Percentiles rank a stretch among this genome's conserved stretches.
phyloP scores from a whole-genome alignment of 164 flowering plant species.

The Aristolochia contorta region DNA sequence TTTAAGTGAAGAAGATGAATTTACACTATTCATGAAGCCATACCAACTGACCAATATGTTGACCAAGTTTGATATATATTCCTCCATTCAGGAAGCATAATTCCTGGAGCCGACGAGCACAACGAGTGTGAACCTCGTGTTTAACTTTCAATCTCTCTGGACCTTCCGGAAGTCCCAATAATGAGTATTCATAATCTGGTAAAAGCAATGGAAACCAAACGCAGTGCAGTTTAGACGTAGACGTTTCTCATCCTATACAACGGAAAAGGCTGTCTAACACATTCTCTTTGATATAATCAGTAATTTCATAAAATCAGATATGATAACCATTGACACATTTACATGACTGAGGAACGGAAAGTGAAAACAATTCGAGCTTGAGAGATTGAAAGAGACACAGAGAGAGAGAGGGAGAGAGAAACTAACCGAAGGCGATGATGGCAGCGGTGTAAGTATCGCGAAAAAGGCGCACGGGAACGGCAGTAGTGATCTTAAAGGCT shows the following conservation, averaged over 20 bases:
- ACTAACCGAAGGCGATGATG: conserved; percentile 56
- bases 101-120: conserved; percentile 72
- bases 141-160: conserved; percentile 48
- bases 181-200: conserved; percentile 81
- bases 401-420: not conserved
- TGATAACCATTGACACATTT: not conserved
- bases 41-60: conserved; percentile 92
- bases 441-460: conserved; percentile 74
- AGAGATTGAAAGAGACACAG: too few relatives aligned
- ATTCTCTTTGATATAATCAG: not conserved
- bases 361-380: not conserved
- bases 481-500: conserved; percentile 56
- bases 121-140: conserved; percentile 76
- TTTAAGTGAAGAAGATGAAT: too few relatives aligned
- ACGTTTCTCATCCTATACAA: not conserved
- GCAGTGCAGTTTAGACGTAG: not conserved
- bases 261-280: not conserved
- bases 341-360: not conserved
- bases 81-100: conserved; percentile 94
- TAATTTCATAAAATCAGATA: not conserved
- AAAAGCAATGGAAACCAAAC: not conserved
- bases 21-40: conserved; percentile 5
- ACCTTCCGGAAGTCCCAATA: conserved; percentile 77
- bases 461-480: conserved; percentile 69
- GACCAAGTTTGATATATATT: conserved; percentile 94